phyloP scores from a whole-genome alignment of 176 grass and related monocot genomes.

The Triticum turgidum region DNA sequence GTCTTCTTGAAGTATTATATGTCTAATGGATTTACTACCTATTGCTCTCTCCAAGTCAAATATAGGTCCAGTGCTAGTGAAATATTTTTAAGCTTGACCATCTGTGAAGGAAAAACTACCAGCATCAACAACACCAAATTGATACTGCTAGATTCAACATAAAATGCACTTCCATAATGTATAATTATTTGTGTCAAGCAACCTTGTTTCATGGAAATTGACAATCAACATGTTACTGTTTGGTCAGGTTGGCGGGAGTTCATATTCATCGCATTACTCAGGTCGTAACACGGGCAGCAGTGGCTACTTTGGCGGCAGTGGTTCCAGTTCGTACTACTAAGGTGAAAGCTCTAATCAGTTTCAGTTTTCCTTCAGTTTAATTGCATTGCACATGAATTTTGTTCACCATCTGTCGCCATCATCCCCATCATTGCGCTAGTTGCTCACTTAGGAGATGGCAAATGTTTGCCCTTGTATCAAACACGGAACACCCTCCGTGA shows the following conservation, averaged over 20 bases:
- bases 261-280: constrained; percentile 64
- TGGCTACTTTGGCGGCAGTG: constrained; percentile 57
- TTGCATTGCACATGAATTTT: neutral
- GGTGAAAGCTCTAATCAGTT: constrained; percentile 43
- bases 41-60: neutral
- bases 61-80: neutral
- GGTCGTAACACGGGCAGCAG: constrained; percentile 50
- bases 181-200: neutral
- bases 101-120: neutral
- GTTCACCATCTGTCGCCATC: neutral
- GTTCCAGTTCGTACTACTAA: constrained; percentile 85
- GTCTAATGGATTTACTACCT: neutral
- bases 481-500: constrained; percentile 39
- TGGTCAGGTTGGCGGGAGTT: constrained; percentile 68
- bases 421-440: neutral
- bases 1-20: constrained; percentile 32
- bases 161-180: neutral
- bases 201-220: neutral
- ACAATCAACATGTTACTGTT: constrained; percentile 5
- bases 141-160: neutral
- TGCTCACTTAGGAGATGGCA: constrained; percentile 22
- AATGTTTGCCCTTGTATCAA: constrained; percentile 41
- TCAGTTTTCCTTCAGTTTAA: neutral
- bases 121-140: neutral
- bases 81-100: neutral